Conservation (phyloP, 345 rosid genomes). For the rapeseed (Brassica napus) region Da-Ae NC_063436.1:19501-20000, state of each 20-base stretch:
- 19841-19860: background rate
- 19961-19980: constrained; percentile 10
- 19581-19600: constrained; percentile 16
- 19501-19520: constrained; percentile 9
- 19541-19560: background rate
- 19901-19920: constrained; percentile 33
- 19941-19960: constrained; percentile 17
- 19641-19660: too few species aligned
- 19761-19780: constrained; percentile 21
- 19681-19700: constrained; percentile 17
- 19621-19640: too few species aligned
- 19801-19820: constrained; percentile 25
- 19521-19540: background rate
- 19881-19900: constrained; percentile 21
- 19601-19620: too few species aligned
- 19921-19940: constrained; percentile 17
- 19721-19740: constrained; percentile 12
- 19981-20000: constrained; percentile 8
- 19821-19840: background rate
- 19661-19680: constrained; percentile 24
- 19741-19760: constrained; percentile 14
- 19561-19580: background rate
- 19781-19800: constrained; percentile 19
- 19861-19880: background rate
- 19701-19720: constrained; percentile 8